Conservation (phyloP, 1,284 basidiomycete genomes). For the Ustilago trichophora region DNA sequence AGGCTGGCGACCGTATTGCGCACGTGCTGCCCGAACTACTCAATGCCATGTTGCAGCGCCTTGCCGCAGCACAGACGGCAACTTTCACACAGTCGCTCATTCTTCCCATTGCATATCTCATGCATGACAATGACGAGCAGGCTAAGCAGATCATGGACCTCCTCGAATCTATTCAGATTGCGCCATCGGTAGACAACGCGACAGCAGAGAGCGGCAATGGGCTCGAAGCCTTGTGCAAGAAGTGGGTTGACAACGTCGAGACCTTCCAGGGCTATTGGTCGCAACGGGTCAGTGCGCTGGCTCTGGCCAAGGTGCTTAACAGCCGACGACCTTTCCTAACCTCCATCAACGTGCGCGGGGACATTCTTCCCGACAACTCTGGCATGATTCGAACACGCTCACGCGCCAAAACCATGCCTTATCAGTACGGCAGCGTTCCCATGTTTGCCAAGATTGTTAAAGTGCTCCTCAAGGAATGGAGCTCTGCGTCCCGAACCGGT, state of each 20-base stretch:
- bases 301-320: slow-evolving; percentile 79
- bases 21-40: slow-evolving; percentile 86
- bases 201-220: slow-evolving; percentile 69
- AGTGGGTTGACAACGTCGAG: slow-evolving; percentile 93
- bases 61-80: slow-evolving; percentile 83
- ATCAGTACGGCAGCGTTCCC: slow-evolving; percentile 80
- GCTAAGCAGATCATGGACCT: slow-evolving; percentile 49
- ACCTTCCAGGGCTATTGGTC: slow-evolving; percentile 92
- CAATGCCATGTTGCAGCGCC: slow-evolving; percentile 80
- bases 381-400: slow-evolving; percentile 90
- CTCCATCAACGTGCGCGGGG: slow-evolving; percentile 83
- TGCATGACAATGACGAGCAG: slow-evolving; percentile 77
- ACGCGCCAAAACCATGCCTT: slow-evolving; percentile 75
- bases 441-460: slow-evolving; percentile 93
- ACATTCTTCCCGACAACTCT: slow-evolving; percentile 73
- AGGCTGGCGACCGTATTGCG: slow-evolving; percentile 76
- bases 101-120: slow-evolving; percentile 89
- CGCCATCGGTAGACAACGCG: not conserved
- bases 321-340: slow-evolving; percentile 75
- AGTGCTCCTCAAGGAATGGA: slow-evolving; percentile 82
- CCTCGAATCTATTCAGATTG: slow-evolving; percentile 68
- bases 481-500: slow-evolving; percentile 67
- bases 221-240: slow-evolving; percentile 81
- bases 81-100: slow-evolving; percentile 83
- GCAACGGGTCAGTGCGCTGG: slow-evolving; percentile 73